Base-by-base conservation (phyloP, 768 basidiomycete genomes). In the Kwoniella mangroviensis region DNA sequence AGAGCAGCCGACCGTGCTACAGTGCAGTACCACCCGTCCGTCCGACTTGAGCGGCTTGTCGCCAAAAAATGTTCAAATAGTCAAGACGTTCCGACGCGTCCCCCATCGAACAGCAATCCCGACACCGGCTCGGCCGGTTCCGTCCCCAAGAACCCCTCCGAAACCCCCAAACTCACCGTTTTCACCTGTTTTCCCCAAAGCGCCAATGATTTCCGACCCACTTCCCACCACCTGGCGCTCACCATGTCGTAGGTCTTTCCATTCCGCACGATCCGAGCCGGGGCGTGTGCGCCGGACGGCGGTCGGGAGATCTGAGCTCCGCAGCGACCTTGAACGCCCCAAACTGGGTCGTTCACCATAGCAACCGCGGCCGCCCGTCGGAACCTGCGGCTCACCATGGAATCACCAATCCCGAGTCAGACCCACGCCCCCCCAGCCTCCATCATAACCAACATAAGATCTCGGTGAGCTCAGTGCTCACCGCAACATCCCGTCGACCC, bases 1-100 rank as follows among this genome's bases (percentile, higher is more conserved):
- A 59, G 22, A 57, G 13, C 21, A 11, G 19, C 4, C 13, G 19
- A 59, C 28, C 57, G n/a, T 3, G 9, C 15, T 17, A n/a, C 63
- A 65, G 53, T 56, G 63, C 24, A 65, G 28, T 24, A 21, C 49
- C 56, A 65, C 63, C 63, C 63, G 43, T 56, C 34, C 34, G 28
- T 4, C 52, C 54, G 22, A 40, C 57, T 34, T 15, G 17, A 13
- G 3, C 3, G 3, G 9, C 28, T 4, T 19, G n/a, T n/a, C 13
- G 57, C 57, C 57, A 45, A 45, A 59, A 59, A 59, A 59, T 59
- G 57, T 59, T 41, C 28, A 41, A 59, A 59, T 17, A 12, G 9
- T n/a, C 57, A 3, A 59, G 13, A 22, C 57, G 57, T 19, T 15
- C 40, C 11, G 3, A 15, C 28, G 41, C 15, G 41, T 59, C n/a